These are phyloP conservation scores for Sordariomycetes sp. DNA, from an alignment of 2,329 filamentous ascomycete species.

Conservation along the genomic window DNA sequence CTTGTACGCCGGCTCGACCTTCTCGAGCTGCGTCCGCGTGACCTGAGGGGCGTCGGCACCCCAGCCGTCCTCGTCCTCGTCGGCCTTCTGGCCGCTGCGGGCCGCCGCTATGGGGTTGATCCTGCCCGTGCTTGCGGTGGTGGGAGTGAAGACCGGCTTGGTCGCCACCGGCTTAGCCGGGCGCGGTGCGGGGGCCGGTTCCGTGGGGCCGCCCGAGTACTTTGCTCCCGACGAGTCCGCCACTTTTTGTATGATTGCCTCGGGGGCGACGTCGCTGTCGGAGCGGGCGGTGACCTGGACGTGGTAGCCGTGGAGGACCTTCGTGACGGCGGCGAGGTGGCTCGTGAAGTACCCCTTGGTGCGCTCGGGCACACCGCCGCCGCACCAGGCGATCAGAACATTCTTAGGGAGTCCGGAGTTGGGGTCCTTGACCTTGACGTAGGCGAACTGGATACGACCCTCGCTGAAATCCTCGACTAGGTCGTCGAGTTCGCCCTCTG, in stretches of 20 bases:
- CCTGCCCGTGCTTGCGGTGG: slow-evolving; percentile 31
- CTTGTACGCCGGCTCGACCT: slow-evolving; percentile 84
- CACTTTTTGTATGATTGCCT: slow-evolving; percentile 84
- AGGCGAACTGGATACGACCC: slow-evolving; percentile 92
- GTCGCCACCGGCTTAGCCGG: slow-evolving; percentile 60
- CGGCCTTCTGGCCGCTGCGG: slow-evolving; percentile 40
- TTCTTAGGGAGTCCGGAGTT: slow-evolving; percentile 84
- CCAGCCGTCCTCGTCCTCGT: slow-evolving; percentile 81
- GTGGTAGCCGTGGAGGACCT: slow-evolving; percentile 91
- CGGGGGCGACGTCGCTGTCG: slow-evolving; percentile 75
- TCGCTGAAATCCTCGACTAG: slow-evolving; percentile 94
- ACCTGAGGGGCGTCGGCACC: slow-evolving; percentile 86
- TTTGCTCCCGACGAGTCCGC: slow-evolving; percentile 90
- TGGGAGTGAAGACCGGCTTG: slow-evolving; percentile 87
- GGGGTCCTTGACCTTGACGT: slow-evolving; percentile 90
- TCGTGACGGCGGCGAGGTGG: slow-evolving; percentile 78
- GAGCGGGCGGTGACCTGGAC: slow-evolving; percentile 94
- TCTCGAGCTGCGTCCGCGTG: slow-evolving; percentile 76
- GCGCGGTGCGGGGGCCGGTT: slow-evolving; percentile 29
- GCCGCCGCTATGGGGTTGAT: slow-evolving; percentile 59
- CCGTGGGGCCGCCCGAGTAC: slow-evolving; percentile 53
- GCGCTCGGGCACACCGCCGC: slow-evolving; percentile 92
- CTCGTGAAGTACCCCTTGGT: slow-evolving; percentile 98
- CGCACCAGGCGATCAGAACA: slow-evolving; percentile 92
- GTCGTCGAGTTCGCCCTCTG: slow-evolving; percentile 83